These are phyloP conservation scores for Phyllachora maydis DNA, from an alignment of 2,329 filamentous ascomycete genomes.

Conservation along the genomic window DNA sequence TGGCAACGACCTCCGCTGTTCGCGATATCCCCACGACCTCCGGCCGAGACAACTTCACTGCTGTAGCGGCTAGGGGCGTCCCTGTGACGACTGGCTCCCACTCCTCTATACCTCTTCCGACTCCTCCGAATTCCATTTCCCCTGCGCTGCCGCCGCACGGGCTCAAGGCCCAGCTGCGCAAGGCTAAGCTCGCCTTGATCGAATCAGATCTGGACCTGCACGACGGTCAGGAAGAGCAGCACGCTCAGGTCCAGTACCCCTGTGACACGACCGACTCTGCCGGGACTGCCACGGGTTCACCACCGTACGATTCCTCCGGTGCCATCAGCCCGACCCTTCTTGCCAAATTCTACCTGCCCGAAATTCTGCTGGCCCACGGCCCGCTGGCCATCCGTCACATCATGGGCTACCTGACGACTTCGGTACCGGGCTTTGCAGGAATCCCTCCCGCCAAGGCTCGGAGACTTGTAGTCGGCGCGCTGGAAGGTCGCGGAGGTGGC, in stretches of 20 bases:
- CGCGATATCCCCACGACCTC: conserved; percentile 44
- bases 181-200: conserved; percentile 39
- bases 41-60: conserved; percentile 51
- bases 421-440: conserved; percentile 77
- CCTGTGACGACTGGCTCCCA: conserved; percentile 40
- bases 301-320: conserved; percentile 48
- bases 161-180: conserved; percentile 46
- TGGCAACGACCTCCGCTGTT: conserved; percentile 45
- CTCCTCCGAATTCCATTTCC: conserved; percentile 89
- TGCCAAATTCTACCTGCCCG: conserved; percentile 75
- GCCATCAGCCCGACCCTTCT: conserved; percentile 72
- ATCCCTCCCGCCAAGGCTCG: conserved; percentile 82
- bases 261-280: conserved; percentile 1
- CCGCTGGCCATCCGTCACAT: conserved; percentile 88
- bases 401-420: conserved; percentile 83
- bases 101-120: conserved; percentile 70
- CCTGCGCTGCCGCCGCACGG: conserved; percentile 69
- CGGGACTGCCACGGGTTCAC: conserved; percentile 17
- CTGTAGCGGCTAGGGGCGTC: conserved; percentile 46
- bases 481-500: conserved; percentile 54
- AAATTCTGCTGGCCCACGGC: conserved; percentile 75
- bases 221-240: conserved; percentile 33
- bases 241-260: conserved; percentile 3
- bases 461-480: conserved; percentile 73
- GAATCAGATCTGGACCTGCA: conserved; percentile 80